A percentile compares a stretch with the other conserved stretches of the same genome.
phyloP scores from a whole-genome alignment of 2,329 filamentous ascomycete genomes.

The Pestalotiopsis sp. region DNA sequence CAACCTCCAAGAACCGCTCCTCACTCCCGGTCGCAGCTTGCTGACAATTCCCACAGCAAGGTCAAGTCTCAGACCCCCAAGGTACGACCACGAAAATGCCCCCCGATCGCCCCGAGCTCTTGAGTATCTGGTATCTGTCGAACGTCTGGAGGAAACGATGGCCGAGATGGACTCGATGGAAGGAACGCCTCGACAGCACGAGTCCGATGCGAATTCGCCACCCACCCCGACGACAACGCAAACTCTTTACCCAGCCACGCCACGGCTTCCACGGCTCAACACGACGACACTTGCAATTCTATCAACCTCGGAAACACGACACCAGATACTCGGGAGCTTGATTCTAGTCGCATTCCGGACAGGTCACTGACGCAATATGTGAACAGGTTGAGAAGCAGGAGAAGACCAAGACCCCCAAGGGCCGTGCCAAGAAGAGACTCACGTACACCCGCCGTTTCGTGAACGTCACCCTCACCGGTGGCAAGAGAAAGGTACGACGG shows the following conservation, averaged over 20 bases:
- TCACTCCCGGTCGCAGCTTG: conserved; percentile 8
- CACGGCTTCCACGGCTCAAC: neutral
- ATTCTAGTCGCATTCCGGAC: neutral
- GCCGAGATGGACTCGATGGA: neutral
- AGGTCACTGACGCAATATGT: conserved; percentile 5
- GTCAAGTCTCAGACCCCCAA: conserved; percentile 96
- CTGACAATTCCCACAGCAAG: conserved; percentile 59
- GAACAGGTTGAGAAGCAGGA: conserved; percentile 48
- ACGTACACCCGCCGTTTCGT: conserved; percentile 97
- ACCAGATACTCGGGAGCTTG: neutral
- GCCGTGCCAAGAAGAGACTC: conserved; percentile 95
- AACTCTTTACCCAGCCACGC: neutral
- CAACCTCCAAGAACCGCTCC: neutral
- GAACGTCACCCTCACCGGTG: conserved; percentile 94
- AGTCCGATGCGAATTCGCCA: neutral
- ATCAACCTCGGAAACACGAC: neutral
- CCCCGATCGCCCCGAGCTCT: conserved; percentile 3
- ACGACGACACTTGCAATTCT: neutral
- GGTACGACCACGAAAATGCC: conserved; percentile 54
- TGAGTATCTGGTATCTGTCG: neutral
- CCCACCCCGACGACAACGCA: neutral
- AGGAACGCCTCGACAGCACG: neutral
- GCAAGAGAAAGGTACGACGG: conserved; percentile 88
- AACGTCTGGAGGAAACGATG: neutral
- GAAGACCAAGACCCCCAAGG: conserved; percentile 97